These are phyloP conservation scores for Aspergillus sp. DNA, from an alignment of 2,329 filamentous ascomycete species.

Conservation along the genomic window DNA sequence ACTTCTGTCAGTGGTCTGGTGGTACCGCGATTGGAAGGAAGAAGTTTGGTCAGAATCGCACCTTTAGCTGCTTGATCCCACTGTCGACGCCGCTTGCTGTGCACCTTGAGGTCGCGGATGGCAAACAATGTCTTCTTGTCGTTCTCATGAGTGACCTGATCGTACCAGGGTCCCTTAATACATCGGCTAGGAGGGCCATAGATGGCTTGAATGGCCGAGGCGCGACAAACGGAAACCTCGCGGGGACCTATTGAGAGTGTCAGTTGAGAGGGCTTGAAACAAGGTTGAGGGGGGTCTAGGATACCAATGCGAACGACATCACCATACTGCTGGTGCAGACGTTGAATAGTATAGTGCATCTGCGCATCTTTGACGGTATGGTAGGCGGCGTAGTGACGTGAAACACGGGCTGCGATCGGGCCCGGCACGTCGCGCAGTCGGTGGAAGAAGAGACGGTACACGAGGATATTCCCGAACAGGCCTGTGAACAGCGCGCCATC, in stretches of 20 bases:
- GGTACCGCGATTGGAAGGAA: background rate
- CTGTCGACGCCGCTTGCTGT: constrained; percentile 15
- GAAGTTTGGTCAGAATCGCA: background rate
- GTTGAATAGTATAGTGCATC: constrained; percentile 33
- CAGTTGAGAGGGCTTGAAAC: background rate
- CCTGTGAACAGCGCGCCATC: background rate
- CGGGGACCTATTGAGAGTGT: constrained; percentile 15
- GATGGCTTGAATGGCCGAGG: constrained; percentile 17
- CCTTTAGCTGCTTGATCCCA: background rate
- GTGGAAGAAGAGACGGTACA: constrained; percentile 24
- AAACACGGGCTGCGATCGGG: constrained; percentile 20
- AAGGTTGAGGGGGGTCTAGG: background rate
- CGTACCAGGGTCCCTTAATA: constrained; percentile 21
- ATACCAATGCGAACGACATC: constrained; percentile 39
- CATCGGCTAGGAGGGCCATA: constrained; percentile 17
- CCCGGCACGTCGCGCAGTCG: constrained; percentile 23
- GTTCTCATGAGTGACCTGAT: constrained; percentile 12
- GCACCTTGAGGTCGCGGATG: constrained; percentile 13
- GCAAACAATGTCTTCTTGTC: background rate
- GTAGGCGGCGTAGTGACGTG: constrained; percentile 29
- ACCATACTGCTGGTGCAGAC: constrained; percentile 36
- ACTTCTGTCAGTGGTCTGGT: background rate
- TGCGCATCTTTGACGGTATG: constrained; percentile 28
- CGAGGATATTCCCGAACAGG: constrained; percentile 3
- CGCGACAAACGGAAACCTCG: constrained; percentile 22